Conservation (phyloP, 306 rosid genomes). For the Arachis stenosperma region DNA sequence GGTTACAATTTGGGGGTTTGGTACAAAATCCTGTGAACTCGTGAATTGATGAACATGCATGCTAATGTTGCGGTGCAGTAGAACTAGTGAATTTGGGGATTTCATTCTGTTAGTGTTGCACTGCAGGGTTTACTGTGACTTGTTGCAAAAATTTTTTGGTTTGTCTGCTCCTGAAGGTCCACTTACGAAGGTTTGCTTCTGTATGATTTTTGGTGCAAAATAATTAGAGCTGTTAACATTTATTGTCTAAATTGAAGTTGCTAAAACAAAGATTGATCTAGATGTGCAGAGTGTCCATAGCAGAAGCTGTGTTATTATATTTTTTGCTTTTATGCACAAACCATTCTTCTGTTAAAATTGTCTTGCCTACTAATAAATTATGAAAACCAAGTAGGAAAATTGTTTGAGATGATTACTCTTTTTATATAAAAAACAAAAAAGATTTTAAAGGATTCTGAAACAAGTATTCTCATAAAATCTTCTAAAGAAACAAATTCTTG, state of each 20-base stretch:
- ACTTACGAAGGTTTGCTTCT: constrained; percentile 81
- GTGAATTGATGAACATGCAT: no score
- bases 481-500: background rate
- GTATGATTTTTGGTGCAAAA: constrained; percentile 26
- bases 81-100: no score
- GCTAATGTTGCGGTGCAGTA: no score
- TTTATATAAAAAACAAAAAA: no score
- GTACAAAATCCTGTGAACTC: no score
- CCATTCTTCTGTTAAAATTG: background rate
- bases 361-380: background rate
- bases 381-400: background rate
- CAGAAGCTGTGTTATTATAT: constrained; percentile 18
- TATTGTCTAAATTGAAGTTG: constrained; percentile 29
- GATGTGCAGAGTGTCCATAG: constrained; percentile 79
- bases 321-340: background rate
- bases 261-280: constrained; percentile 18
- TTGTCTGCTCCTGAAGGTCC: no score
- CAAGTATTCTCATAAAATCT: constrained; percentile 6
- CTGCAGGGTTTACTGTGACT: no score
- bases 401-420: background rate
- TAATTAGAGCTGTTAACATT: background rate
- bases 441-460: background rate
- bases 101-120: no score
- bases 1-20: no score
- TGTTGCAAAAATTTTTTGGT: no score